A percentile compares a stretch with the other conserved stretches of the same genome.
These are phyloP conservation scores for Acmispon strigosus DNA, from an alignment of 306 rosid species.

Conservation along the genomic window DNA sequence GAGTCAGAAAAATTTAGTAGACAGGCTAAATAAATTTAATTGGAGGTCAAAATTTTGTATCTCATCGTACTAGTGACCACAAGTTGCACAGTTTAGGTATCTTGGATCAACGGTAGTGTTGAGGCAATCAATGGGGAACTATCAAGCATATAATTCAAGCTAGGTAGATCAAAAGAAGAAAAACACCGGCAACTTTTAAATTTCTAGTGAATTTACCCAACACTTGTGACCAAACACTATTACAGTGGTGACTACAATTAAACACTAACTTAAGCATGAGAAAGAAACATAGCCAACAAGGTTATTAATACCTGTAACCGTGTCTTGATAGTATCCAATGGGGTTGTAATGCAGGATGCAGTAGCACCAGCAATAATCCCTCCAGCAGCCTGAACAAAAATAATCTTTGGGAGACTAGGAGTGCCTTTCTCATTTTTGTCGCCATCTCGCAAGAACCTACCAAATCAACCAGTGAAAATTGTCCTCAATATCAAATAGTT, in stretches of 20 bases:
- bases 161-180: not conserved
- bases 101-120: not conserved
- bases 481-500: not conserved
- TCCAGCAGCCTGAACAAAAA: constrained; percentile 75
- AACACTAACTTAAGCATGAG: not conserved
- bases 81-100: not conserved
- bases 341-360: constrained; percentile 82
- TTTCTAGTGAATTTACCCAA: too few relatives aligned
- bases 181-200: too few relatives aligned
- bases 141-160: not conserved
- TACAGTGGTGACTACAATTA: not conserved
- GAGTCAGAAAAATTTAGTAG: not conserved
- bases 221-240: not conserved
- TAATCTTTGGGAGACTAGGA: constrained; percentile 45
- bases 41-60: not conserved
- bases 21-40: constrained; percentile 3
- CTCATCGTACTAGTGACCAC: not conserved
- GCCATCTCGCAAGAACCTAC: constrained; percentile 42
- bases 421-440: constrained; percentile 24
- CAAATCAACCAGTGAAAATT: constrained; percentile 10
- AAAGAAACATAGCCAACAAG: constrained; percentile 8
- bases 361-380: constrained; percentile 86
- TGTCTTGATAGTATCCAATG: constrained; percentile 91
- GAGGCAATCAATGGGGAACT: not conserved
- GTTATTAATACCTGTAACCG: constrained; percentile 71